A percentile compares a stretch with the other conserved stretches of the same genome.
phyloP scores from a whole-genome alignment of 2,329 filamentous ascomycete genomes.

The Botrytis hyacinthi region DNA sequence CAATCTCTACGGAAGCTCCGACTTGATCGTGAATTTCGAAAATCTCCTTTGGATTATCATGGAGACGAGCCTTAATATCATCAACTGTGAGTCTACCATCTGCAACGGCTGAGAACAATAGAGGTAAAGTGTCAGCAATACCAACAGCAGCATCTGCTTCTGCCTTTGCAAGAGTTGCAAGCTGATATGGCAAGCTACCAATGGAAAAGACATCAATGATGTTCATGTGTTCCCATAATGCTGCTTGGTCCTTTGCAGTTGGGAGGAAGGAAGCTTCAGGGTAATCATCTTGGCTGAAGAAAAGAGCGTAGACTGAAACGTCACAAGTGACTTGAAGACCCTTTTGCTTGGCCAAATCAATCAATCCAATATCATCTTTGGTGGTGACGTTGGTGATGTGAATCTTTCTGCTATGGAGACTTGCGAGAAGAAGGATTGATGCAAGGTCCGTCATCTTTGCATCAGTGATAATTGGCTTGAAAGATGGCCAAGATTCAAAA shows the following conservation, averaged over 20 bases:
- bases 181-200: conserved; percentile 74
- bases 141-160: conserved; percentile 60
- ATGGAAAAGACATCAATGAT: conserved; percentile 78
- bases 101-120: conserved; percentile 72
- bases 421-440: conserved; percentile 75
- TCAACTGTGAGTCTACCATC: conserved; percentile 72
- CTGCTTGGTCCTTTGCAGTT: conserved; percentile 64
- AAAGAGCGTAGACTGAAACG: conserved; percentile 76
- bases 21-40: conserved; percentile 79
- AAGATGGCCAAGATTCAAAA: conserved; percentile 73
- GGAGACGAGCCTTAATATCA: conserved; percentile 67
- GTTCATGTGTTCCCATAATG: conserved; percentile 70
- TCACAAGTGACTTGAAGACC: conserved; percentile 81
- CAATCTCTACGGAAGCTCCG: conserved; percentile 71
- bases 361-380: conserved; percentile 75
- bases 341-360: conserved; percentile 76
- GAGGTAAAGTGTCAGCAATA: conserved; percentile 70
- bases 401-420: conserved; percentile 73
- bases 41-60: conserved; percentile 77
- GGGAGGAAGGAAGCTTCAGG: conserved; percentile 66
- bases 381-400: conserved; percentile 80
- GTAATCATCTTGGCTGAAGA: conserved; percentile 69
- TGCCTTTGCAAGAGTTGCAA: conserved; percentile 56
- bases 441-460: conserved; percentile 77
- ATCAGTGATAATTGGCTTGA: conserved; percentile 79